Evolutionary conservation across 768 basidiomycete species (phyloP).

Genomic region (Xerocomus potaroensis): DNA sequence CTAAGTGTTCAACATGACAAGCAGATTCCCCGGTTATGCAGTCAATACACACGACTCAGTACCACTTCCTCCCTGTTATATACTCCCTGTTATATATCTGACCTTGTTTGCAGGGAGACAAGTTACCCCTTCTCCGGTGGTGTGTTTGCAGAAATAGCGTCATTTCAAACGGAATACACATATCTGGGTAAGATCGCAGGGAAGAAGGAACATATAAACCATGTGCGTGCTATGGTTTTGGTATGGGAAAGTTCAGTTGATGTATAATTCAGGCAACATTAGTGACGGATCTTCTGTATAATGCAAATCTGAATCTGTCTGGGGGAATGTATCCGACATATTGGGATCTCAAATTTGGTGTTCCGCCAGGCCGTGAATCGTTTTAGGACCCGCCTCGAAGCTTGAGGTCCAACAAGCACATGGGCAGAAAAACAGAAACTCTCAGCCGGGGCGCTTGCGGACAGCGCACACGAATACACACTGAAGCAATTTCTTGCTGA

Average conservation of each 20-base stretch:
- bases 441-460: slow-evolving; percentile 60
- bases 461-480: slow-evolving; percentile 75
- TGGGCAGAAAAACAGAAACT: slow-evolving; percentile 30
- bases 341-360: slow-evolving; percentile 49
- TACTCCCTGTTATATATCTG: too few relatives aligned
- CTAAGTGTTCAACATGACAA: slow-evolving; percentile 62
- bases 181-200: slow-evolving; percentile 79
- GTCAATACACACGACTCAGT: slow-evolving; percentile 63
- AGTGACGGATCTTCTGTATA: slow-evolving; percentile 45
- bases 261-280: slow-evolving; percentile 46
- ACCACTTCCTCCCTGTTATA: too few relatives aligned
- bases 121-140: slow-evolving; percentile 20
- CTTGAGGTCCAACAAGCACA: not conserved
- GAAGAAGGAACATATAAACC: slow-evolving; percentile 56
- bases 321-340: slow-evolving; percentile 60
- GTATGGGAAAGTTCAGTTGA: not conserved
- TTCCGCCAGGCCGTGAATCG: slow-evolving; percentile 42
- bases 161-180: slow-evolving; percentile 77
- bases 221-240: slow-evolving; percentile 35
- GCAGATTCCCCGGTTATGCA: slow-evolving; percentile 64
- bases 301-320: slow-evolving; percentile 40
- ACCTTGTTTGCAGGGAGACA: slow-evolving; percentile 1
- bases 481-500: slow-evolving; percentile 71
- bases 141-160: slow-evolving; percentile 72
- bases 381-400: too few relatives aligned